These are phyloP conservation scores for Neoscytalidium dimidiatum DNA, from an alignment of 2,329 filamentous ascomycete genomes.

Conservation along the genomic window DNA sequence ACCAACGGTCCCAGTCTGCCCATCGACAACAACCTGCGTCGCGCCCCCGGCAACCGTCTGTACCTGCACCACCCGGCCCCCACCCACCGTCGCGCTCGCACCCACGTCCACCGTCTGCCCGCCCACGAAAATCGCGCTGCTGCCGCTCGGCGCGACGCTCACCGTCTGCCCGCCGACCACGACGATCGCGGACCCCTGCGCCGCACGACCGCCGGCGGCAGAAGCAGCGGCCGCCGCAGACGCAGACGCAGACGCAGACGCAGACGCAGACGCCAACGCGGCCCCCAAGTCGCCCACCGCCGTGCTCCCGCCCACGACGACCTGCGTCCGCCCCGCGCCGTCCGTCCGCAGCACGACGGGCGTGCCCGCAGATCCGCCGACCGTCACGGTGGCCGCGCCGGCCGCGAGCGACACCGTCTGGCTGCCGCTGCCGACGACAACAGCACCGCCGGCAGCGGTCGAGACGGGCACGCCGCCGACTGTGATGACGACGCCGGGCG, in stretches of 20 bases:
- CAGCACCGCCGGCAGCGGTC: too few species aligned
- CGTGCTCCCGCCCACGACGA: conserved; percentile 1
- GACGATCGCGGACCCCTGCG: neutral
- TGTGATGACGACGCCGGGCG: too few species aligned
- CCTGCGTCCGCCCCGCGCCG: neutral
- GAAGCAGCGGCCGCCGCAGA: neutral
- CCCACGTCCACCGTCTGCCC: neutral
- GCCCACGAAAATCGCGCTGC: neutral
- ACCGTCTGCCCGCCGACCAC: neutral
- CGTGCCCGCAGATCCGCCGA: neutral
- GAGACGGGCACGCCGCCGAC: too few species aligned
- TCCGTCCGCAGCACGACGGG: neutral
- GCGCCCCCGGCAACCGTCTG: neutral
- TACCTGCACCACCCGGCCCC: neutral
- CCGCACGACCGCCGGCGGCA: neutral
- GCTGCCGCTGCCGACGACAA: neutral
- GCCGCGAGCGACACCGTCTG: neutral
- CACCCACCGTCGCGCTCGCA: neutral
- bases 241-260: neutral
- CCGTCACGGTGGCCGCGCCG: neutral
- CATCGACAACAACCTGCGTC: neutral
- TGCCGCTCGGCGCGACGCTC: neutral
- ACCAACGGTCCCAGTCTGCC: neutral
- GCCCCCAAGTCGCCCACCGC: neutral
- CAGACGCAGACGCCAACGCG: neutral